These are phyloP conservation scores for Arthrobotrys megalospora DNA, from an alignment of 2,329 filamentous ascomycete genomes.

Conservation along the genomic window DNA sequence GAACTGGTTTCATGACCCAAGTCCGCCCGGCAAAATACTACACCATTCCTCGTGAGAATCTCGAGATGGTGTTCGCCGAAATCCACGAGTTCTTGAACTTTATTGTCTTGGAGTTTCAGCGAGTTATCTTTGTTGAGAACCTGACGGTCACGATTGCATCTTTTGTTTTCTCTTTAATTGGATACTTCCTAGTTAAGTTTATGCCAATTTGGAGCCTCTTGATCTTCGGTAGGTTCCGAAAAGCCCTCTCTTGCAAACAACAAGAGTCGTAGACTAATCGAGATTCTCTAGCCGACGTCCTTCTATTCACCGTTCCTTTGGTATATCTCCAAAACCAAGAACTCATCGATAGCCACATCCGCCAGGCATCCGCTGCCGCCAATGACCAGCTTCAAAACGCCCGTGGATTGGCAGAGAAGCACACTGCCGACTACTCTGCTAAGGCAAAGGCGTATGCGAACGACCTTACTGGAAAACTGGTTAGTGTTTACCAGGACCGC, in stretches of 20 bases:
- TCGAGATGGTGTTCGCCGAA: conserved; percentile 76
- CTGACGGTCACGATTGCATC: conserved; percentile 74
- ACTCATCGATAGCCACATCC: conserved; percentile 76
- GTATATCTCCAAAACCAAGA: conserved; percentile 79
- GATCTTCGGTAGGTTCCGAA: conserved; percentile 68
- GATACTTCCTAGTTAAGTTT: conserved; percentile 79
- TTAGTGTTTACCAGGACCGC: conserved; percentile 67
- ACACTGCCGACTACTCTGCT: conserved; percentile 75
- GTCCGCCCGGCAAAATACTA: conserved; percentile 78
- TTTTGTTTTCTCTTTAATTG: conserved; percentile 75
- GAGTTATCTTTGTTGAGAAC: conserved; percentile 79
- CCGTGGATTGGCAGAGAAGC: conserved; percentile 75
- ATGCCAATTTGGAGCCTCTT: conserved; percentile 79
- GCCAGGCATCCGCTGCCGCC: conserved; percentile 74
- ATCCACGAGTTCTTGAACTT: conserved; percentile 80
- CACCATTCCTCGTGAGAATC: conserved; percentile 75
- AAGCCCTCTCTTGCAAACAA: background rate
- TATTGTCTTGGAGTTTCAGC: conserved; percentile 79
- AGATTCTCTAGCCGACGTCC: conserved; percentile 69
- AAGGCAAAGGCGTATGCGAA: conserved; percentile 78
- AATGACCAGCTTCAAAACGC: conserved; percentile 77
- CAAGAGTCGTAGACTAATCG: background rate
- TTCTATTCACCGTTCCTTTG: conserved; percentile 76
- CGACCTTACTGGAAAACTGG: conserved; percentile 78
- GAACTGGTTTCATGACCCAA: conserved; percentile 76